These are phyloP conservation scores for Globisporangium polare DNA, from an alignment of 352 stramenopile species.

Conservation along the genomic window DNA sequence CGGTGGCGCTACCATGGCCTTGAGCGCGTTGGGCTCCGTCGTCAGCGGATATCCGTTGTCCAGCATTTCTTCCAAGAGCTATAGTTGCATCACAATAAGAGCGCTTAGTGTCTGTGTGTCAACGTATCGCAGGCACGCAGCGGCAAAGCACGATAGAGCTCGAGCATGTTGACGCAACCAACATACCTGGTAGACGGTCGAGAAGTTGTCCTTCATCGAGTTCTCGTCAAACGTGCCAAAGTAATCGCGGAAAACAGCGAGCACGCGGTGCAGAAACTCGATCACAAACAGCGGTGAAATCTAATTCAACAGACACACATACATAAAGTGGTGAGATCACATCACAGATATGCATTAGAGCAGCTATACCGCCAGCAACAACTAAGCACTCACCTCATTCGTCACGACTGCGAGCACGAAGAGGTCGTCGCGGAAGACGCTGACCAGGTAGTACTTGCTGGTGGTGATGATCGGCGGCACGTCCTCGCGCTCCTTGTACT, in stretches of 20 bases:
- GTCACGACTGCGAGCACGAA: constrained; percentile 95
- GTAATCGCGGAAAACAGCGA: constrained; percentile 96
- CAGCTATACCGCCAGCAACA: not conserved
- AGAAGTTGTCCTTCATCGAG: constrained; percentile 98
- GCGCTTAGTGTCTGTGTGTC: not conserved
- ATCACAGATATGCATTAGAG: not conserved
- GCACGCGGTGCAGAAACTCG: constrained; percentile 96
- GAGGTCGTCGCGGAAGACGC: constrained; percentile 92
- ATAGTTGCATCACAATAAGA: not conserved
- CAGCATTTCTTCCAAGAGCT: constrained; percentile 96
- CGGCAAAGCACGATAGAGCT: no score
- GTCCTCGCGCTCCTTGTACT: constrained; percentile 84
- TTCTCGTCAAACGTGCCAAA: constrained; percentile 96
- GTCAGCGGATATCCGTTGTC: constrained; percentile 97
- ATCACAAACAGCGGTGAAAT: constrained; percentile 89
- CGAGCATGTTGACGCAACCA: not conserved
- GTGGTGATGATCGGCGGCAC: constrained; percentile 87
- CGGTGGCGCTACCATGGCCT: constrained; percentile 95
- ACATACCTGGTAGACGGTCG: constrained; percentile 91
- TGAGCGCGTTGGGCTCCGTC: constrained; percentile 97
- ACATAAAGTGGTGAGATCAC: not conserved
- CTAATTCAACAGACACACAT: constrained; percentile 23
- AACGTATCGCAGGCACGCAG: no score
- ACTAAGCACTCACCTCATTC: constrained; percentile 76
- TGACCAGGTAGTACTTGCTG: constrained; percentile 90